Evolutionary conservation across 495 filamentous ascomycete species (phyloP).

Genomic region (Penicillium cosmopolitanum): DNA sequence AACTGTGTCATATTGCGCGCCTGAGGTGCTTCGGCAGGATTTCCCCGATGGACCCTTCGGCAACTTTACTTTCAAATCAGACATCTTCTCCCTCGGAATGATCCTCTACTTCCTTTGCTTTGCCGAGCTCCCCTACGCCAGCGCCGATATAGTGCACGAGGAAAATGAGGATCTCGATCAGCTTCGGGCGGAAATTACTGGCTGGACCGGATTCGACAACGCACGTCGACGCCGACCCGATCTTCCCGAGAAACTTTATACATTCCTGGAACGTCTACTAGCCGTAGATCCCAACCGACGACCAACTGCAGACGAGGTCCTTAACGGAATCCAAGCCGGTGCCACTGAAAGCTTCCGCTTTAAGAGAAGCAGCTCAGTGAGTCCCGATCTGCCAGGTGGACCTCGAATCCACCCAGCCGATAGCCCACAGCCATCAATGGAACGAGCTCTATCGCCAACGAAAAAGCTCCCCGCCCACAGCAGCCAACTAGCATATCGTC

Average conservation of each 20-base stretch:
- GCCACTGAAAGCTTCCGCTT: constrained; percentile 57
- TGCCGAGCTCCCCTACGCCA: constrained; percentile 80
- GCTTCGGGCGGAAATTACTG: constrained; percentile 82
- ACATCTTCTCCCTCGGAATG: constrained; percentile 97
- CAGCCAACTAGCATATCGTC: constrained; percentile 31
- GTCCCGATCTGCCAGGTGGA: constrained; percentile 58
- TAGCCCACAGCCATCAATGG: constrained; percentile 36
- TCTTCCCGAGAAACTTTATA: constrained; percentile 84
- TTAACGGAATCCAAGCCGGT: constrained; percentile 79
- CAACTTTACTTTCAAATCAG: constrained; percentile 94
- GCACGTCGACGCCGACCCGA: constrained; percentile 73
- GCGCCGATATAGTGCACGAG: constrained; percentile 83
- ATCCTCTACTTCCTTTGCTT: constrained; percentile 98
- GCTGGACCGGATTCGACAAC: constrained; percentile 86
- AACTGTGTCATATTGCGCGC: constrained; percentile 96
- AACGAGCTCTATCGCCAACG: constrained; percentile 37
- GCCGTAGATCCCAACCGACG: constrained; percentile 75
- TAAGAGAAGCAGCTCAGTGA: constrained; percentile 47
- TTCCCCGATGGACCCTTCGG: constrained; percentile 70
- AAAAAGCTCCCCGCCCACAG: constrained; percentile 32
- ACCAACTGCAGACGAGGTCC: constrained; percentile 84
- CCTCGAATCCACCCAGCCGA: constrained; percentile 62
- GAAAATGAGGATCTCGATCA: constrained; percentile 89
- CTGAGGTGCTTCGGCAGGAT: constrained; percentile 81
- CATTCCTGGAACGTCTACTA: constrained; percentile 77